A percentile compares a stretch with the other conserved stretches of the same genome.
phyloP scores from a whole-genome alignment of 768 basidiomycete species.

The Lactarius akahatsu region DNA sequence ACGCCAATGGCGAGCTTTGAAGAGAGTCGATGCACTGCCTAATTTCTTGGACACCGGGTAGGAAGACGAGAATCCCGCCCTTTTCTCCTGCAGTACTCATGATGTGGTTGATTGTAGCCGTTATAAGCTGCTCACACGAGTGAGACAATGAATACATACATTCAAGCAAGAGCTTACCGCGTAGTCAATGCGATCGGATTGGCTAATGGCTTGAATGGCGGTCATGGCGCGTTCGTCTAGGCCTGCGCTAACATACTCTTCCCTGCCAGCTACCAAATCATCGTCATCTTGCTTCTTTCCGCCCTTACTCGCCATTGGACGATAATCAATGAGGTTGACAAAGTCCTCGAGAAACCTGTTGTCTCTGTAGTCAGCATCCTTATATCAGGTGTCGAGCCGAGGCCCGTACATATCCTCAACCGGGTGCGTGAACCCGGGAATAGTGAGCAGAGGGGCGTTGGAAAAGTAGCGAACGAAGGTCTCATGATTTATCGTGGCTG shows the following conservation, averaged over 20 bases:
- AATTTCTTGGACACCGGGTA: slow-evolving; percentile 90
- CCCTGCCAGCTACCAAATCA: slow-evolving; percentile 17
- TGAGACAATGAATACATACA: neutral
- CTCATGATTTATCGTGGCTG: slow-evolving; percentile 91
- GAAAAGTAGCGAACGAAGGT: slow-evolving; percentile 82
- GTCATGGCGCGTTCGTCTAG: slow-evolving; percentile 51
- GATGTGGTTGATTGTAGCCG: slow-evolving; percentile 63
- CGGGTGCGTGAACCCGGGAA: slow-evolving; percentile 80
- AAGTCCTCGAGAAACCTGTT: slow-evolving; percentile 28
- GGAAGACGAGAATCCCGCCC: slow-evolving; percentile 82
- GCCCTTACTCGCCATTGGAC: slow-evolving; percentile 9
- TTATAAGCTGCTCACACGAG: slow-evolving; percentile 30
- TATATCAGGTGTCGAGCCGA: neutral
- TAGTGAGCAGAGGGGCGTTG: slow-evolving; percentile 75
- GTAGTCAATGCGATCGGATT: slow-evolving; percentile 69
- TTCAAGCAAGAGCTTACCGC: slow-evolving; percentile 44
- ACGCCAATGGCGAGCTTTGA: slow-evolving; percentile 36
- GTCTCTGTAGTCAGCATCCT: slow-evolving; percentile 1
- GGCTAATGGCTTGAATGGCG: slow-evolving; percentile 59
- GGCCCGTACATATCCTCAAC: slow-evolving; percentile 65
- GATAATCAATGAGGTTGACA: slow-evolving; percentile 20
- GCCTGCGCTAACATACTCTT: slow-evolving; percentile 50
- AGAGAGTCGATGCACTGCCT: slow-evolving; percentile 70
- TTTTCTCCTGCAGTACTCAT: slow-evolving; percentile 45
- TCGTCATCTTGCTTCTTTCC: slow-evolving; percentile 26